Conservation (phyloP, 2,329 filamentous ascomycete genomes). For the Blumeria hordei region DNA sequence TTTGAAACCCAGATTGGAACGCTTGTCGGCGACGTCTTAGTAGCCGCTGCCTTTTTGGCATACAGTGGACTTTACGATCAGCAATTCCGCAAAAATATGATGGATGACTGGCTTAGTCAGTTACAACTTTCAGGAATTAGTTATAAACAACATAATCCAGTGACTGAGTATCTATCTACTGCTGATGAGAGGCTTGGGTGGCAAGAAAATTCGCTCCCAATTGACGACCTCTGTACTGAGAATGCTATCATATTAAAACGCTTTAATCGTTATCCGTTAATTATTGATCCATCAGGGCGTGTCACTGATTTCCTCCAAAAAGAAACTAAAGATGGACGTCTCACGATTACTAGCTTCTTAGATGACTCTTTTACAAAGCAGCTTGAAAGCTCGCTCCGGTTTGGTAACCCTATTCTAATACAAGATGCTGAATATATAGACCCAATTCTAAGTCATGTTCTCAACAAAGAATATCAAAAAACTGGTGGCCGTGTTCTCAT, state of each 20-base stretch:
- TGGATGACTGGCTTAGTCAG: constrained; percentile 92
- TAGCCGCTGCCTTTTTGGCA: constrained; percentile 90
- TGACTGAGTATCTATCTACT: constrained; percentile 90
- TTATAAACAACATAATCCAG: constrained; percentile 79
- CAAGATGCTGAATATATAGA: constrained; percentile 95
- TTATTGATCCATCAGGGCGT: constrained; percentile 90
- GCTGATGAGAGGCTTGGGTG: constrained; percentile 85
- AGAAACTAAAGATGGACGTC: constrained; percentile 74
- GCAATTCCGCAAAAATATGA: constrained; percentile 90
- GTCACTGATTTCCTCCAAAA: constrained; percentile 89
- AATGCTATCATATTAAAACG: constrained; percentile 94
- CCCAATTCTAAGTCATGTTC: constrained; percentile 88
- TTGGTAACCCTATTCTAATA: constrained; percentile 94
- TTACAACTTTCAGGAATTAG: constrained; percentile 77
- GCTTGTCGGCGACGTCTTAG: constrained; percentile 80
- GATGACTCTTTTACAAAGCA: constrained; percentile 98
- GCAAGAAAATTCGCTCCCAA: constrained; percentile 83
- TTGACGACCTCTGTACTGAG: constrained; percentile 94
- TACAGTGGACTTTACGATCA: constrained; percentile 96
- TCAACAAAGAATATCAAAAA: constrained; percentile 99
- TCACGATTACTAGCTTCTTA: constrained; percentile 93
- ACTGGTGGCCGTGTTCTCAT: constrained; percentile 95
- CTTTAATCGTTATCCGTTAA: constrained; percentile 94
- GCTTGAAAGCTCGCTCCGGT: constrained; percentile 83
- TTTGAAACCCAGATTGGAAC: constrained; percentile 97